Percentiles rank a stretch among this genome's conserved stretches.
These are phyloP conservation scores for Ligustrum vulgare DNA, from an alignment of 257 asterid genomes.

Conservation along the genomic window DNA sequence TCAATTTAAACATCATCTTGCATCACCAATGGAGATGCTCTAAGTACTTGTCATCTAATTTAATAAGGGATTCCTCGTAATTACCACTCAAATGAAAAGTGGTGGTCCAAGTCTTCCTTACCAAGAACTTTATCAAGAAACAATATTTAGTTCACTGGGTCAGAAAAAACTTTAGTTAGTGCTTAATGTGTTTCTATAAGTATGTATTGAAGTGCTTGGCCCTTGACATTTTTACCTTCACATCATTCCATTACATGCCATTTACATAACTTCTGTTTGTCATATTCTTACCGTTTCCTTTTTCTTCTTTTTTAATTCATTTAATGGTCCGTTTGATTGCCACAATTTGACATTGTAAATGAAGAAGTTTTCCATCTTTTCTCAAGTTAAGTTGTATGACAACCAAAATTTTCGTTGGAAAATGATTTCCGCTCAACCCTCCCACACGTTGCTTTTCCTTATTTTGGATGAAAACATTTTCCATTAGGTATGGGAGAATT, in stretches of 20 bases:
- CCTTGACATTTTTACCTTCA: background rate
- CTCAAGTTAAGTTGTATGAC: no score
- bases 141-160: background rate
- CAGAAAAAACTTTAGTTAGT: background rate
- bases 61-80: background rate
- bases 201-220: background rate
- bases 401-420: no score
- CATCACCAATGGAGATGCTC: no score
- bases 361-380: no score
- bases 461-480: no score
- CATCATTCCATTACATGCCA: background rate
- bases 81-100: background rate
- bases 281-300: constrained; percentile 13
- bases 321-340: background rate
- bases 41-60: constrained; percentile 3
- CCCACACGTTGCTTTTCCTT: no score
- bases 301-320: background rate
- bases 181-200: background rate
- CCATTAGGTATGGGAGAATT: no score
- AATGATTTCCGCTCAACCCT: no score
- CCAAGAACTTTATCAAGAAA: background rate
- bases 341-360: no score
- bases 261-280: background rate
- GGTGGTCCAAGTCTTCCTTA: background rate
- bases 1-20: no score